Base-by-base conservation (phyloP, 768 basidiomycete species). In the Lentinula aciculospora region DNA sequence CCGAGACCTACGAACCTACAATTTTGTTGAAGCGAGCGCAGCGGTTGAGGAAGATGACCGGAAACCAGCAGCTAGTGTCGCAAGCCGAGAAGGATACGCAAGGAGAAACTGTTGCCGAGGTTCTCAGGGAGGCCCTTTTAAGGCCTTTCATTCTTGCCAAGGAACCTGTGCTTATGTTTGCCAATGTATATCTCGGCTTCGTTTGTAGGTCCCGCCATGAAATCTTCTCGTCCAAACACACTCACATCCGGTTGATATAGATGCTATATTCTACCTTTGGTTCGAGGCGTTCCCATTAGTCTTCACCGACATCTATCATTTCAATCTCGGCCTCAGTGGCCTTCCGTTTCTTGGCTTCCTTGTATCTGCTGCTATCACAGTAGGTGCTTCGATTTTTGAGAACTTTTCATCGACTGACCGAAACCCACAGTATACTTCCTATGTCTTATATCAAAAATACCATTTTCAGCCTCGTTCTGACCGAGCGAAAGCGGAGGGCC, bases 261-360 rank as follows among this genome's bases (percentile, higher is more conserved):
- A 53, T 39, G 51, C 65, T 29, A 56, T 71, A 21, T 64, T 69
- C 21, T 69, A 69, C 64, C 62, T 71, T 46, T 73, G 67, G 69
- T 71, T 73, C 50, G 68, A 71, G 50, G 67, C 69, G 1, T 73
- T 73, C 62, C 65, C 67, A 2, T 56, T 72, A 19, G 71, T 73
- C 2, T 73, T 72, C 59, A 61, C 59, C 50, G 68, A 60, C 19
- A 67, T 68, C 56, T 71, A 72, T 51, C 67, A 68, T 32, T 73
- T 71, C 67, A 66, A 64, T 34, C 61, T 67, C 27, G 70, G 69
- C 12, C 47, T 66, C 39, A 61, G 68, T 31, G 68, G 69, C 3
- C 63, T 73, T 1, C 67, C 71, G 6, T 73, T 72, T 64, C 60
- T 71, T 19, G 68, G 64, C 6, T 61, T 67, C 47, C 57, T 65